Base-by-base conservation (phyloP, 139 green algal species). In the Mychonastes homosphaera region DNA sequence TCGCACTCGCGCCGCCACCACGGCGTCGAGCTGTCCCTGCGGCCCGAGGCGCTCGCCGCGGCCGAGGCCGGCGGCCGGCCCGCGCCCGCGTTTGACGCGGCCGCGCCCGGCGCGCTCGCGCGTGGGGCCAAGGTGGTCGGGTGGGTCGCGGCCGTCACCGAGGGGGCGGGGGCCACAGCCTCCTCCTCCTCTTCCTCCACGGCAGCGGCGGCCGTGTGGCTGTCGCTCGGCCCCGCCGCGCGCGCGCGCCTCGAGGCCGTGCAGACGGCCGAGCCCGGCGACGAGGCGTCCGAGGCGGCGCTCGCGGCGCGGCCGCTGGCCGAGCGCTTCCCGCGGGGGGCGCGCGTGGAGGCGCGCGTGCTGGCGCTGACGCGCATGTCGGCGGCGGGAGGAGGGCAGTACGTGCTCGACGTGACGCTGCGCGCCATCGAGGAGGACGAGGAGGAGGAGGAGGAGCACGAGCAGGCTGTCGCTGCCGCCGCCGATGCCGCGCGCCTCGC, bases 381-480 rank as follows among this genome's bases (percentile, higher is more conserved):
- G 52, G 52, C 49, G 26, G 67, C 77, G 24, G 72, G 81, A 35
- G 13, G 27, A 5, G 52, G 55, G n/a, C 48, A 61, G 3, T 66
- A 76, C 13, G 51, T 44, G 5, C 40, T 88, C 29, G 79, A 88
- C 63, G 58, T 89, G 15, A 67, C 57, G 0, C 46, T 82, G 62
- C 6, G 51, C 15, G n/a, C n/a, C 24, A 49, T 53, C 29, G 46
- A 27, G 15, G 29, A 29, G 29, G 44, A 23, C 16, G 16, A 19
- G 50, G 30, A 18, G 50, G 19, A 57, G 19, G 30, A 10, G 50
- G 50, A 8, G 32, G 41, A n/a, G 23, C 19, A 8, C 19, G 6
- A n/a, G 9, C 7, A n/a, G 41, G 41, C 19, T 5, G 41, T 18
- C 19, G 41, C 19, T 15, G 41, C 41, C 41, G 41, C 41, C 41